Base-by-base conservation (phyloP, 768 basidiomycete genomes). In the Tephrocybe sp. region DNA sequence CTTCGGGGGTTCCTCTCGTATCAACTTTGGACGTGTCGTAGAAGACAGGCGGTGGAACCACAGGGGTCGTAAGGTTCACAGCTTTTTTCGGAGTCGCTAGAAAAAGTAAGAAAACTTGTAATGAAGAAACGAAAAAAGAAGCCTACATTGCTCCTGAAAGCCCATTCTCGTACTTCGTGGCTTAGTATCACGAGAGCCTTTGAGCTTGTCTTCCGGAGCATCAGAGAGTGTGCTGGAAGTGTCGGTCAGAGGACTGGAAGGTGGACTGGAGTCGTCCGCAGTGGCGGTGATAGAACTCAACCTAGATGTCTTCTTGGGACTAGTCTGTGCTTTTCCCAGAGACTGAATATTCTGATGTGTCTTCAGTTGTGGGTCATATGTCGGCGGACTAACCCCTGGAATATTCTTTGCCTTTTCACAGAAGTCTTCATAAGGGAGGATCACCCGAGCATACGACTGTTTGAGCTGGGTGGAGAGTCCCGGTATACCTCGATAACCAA, bases 381-480 rank as follows among this genome's bases (percentile, higher is more conserved):
- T 65, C 50, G 74, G 69, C 8, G 77, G 74, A 49, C 72, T 72
- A 51, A 74, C 68, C 43, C 70, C 62, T 20, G 86, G 81, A 26
- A 84, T 84, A 60, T 81, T 85, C 53, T 83, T 80, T 39, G 85
- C 89, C 43, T 84, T 80, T 42, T 86, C 82, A 51, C 84, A 86
- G 66, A 92, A 98, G 61, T 90, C 83, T 62, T 98, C 96, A 62
- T 92, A 99, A n/a, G 97, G 97, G 39, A 93, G 79, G 59, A 99
- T 90, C 63, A 99, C 90, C 48, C 88, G 83, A 51, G 78, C 79
- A 68, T 96, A 99, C 4, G 94, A 91, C 60, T 83, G 85, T 73
- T 91, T 92, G 67, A 98, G 83, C 63, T 94, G 89, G 1, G 87
- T 85, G 13, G 88, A 89, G 52, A 95, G 78, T 44, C 89, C 89